Conservation (phyloP, 257 asterid genomes). For the Nemophila menziesii region DNA sequence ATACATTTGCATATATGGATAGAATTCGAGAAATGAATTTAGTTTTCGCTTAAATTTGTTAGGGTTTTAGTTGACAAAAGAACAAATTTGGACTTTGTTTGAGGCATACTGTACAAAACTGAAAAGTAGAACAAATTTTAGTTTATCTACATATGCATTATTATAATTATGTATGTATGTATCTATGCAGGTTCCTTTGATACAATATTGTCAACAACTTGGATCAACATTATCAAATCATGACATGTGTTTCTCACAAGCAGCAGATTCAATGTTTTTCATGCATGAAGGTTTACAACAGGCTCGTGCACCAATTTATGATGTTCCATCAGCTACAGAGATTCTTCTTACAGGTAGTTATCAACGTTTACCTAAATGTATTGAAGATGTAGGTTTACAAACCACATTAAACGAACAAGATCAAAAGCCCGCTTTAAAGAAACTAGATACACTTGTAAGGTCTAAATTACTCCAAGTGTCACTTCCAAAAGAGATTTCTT, state of each 20-base stretch:
- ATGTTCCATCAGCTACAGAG: constrained; percentile 93
- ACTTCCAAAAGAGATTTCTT: constrained; percentile 70
- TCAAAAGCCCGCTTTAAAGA: constrained; percentile 73
- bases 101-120: too few species aligned
- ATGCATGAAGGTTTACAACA: constrained; percentile 98
- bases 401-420: constrained; percentile 56
- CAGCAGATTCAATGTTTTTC: constrained; percentile 97
- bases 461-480: constrained; percentile 77
- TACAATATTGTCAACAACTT: constrained; percentile 87
- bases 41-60: too few species aligned
- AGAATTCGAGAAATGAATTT: too few species aligned
- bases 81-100: too few species aligned
- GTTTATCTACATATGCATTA: too few species aligned
- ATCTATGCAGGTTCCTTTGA: constrained; percentile 71
- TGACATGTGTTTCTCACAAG: constrained; percentile 93
- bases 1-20: too few species aligned
- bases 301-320: constrained; percentile 98
- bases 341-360: constrained; percentile 77
- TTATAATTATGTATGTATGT: too few species aligned
- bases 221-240: constrained; percentile 84
- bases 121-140: background rate
- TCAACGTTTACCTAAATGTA: constrained; percentile 81
- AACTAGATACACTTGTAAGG: constrained; percentile 77
- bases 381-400: constrained; percentile 77
- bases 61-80: too few species aligned